phyloP scores from a whole-genome alignment of 441 rosid genomes.

The Gossypium laxum region DNA sequence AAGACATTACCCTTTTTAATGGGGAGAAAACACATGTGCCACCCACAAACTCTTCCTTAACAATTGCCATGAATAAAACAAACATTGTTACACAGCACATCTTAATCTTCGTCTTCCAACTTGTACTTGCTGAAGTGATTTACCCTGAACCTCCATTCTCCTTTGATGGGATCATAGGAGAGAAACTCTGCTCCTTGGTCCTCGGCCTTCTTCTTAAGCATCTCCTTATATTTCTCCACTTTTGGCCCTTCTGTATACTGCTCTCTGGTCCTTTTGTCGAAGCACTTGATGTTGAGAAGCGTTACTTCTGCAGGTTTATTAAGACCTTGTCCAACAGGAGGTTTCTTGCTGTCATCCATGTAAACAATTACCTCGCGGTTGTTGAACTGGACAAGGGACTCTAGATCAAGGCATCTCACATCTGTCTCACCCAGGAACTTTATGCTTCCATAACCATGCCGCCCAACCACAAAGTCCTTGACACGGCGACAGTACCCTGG shows the following conservation, averaged over 20 bases:
- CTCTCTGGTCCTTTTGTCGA: conserved; percentile 62
- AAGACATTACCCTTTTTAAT: conserved; percentile 1
- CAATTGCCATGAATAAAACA: too few relatives aligned
- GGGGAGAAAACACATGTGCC: conserved; percentile 5
- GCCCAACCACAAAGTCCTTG: conserved; percentile 78
- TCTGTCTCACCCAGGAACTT: conserved; percentile 84
- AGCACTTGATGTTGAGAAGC: conserved; percentile 81
- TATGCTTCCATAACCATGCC: conserved; percentile 81
- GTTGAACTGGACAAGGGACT: conserved; percentile 69
- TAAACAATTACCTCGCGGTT: conserved; percentile 90
- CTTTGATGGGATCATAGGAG: conserved; percentile 66
- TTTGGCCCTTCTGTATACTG: conserved; percentile 63
- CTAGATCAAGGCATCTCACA: conserved; percentile 71
- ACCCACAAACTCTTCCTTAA: not conserved
- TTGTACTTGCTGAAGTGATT: conserved; percentile 68
- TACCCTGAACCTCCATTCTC: conserved; percentile 90
- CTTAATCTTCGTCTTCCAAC: conserved; percentile 38
- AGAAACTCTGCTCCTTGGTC: conserved; percentile 87
- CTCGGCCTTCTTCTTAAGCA: conserved; percentile 73
- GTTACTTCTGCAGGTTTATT: conserved; percentile 90
- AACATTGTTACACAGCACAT: not conserved
- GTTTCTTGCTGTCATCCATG: conserved; percentile 83
- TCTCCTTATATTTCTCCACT: conserved; percentile 62
- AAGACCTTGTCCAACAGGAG: conserved; percentile 85
- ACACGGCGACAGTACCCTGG: conserved; percentile 69